Conservation (phyloP, 78 protist genomes). For the Dictyostelium intermedium region DNA sequence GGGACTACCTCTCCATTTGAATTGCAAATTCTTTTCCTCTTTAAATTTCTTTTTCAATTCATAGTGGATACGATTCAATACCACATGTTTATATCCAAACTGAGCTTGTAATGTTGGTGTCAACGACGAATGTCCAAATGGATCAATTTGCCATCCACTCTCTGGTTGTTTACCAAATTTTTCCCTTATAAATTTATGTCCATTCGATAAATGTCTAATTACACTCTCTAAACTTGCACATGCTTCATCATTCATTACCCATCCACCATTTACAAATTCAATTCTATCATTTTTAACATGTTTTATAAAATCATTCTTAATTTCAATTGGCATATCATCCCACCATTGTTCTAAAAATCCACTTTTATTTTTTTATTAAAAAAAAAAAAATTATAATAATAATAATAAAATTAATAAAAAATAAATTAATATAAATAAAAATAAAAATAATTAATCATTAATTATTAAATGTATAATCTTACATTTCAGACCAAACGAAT, state of each 20-base stretch:
- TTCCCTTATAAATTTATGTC: constrained; percentile 39
- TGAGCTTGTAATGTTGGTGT: constrained; percentile 45
- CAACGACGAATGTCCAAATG: constrained; percentile 45
- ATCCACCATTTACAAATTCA: constrained; percentile 50
- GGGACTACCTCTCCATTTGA: constrained; percentile 41
- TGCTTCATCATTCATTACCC: constrained; percentile 50
- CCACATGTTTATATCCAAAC: constrained; percentile 39
- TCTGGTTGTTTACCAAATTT: constrained; percentile 46
- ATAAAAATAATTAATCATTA: too few species aligned
- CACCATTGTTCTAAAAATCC: constrained; percentile 60
- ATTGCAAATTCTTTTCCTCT: neutral
- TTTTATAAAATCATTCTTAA: neutral
- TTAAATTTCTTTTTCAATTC: constrained; percentile 6
- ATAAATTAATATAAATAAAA: neutral
- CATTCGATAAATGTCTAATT: constrained; percentile 28
- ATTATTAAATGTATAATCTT: neutral
- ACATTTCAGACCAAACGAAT: constrained; percentile 76
- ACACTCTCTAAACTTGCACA: constrained; percentile 16
- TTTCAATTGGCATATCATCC: neutral
- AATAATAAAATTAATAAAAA: neutral
- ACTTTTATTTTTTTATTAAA: neutral
- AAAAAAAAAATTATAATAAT: neutral
- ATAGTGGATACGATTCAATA: constrained; percentile 29
- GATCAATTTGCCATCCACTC: constrained; percentile 70
- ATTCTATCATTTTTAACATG: constrained; percentile 3